Evolutionary conservation across 768 basidiomycete genomes (phyloP), one percentile per base, ranked within the genome.

Genomic region (Thelephora ganbajun): DNA sequence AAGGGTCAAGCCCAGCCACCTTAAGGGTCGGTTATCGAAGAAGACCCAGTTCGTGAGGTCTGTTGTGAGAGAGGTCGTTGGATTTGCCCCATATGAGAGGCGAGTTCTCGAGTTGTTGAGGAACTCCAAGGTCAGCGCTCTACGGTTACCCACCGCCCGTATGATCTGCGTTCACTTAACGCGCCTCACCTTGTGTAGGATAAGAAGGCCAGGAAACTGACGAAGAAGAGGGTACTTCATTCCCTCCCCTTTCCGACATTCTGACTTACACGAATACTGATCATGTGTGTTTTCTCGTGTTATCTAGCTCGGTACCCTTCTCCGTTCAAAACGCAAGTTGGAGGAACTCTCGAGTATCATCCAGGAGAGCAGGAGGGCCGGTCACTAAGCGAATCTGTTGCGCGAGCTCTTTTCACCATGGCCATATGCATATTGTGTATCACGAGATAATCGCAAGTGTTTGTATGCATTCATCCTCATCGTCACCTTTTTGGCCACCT

Each of bases 181-280:
- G 26, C 9, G 26, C 26, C 9, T 9, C 9, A 53, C 41, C 35
- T 39, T 44, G 43, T 49, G 41, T 60, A 91, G 91, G 94, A 99
- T 68, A 99, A 99, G 81, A 97, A 94, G 71, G 94, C 94, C 51
- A 78, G 91, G 67, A 98, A 98, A 74, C 73, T 98, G 75, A 93
- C 92, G 58, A 99, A 99, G 83, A 97, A 94, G 76, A 83, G 92
- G 76, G 94, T 96, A 61, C 57, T 83, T 79, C n/a, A 49, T 18
- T 33, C 4, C 30, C 12, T 43, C 45, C n/a, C 11, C 6, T 14
- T 19, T 45, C 42, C 5, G 16, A 30, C 23, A 42, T 22, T 41
- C 20, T 49, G 50, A 54, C 41, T 33, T 35, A 1, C 12, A 14
- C 14, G 22, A 2, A 41, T 14, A 23, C 37, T 43, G 43, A 37